Evolutionary conservation across 306 rosid genomes (phyloP), one percentile per base, ranked within the genome.

Genomic region (Cercis canadensis): DNA sequence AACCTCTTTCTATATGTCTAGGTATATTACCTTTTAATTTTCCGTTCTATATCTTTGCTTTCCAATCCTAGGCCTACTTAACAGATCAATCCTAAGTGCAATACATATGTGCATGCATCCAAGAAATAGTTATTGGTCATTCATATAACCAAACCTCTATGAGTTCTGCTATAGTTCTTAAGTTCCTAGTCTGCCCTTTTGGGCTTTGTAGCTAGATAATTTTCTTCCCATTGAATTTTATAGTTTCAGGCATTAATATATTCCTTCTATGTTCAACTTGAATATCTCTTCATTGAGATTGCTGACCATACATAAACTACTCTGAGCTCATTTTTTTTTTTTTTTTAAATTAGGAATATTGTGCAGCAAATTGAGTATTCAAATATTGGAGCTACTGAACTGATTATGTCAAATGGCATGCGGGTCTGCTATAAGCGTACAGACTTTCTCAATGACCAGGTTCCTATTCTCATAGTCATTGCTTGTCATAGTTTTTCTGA

Each of bases 371-470:
- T 67, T 79, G 97, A 90, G 69, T 89, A 90, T 79, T 66, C 92
- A 67, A 87, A 83, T 57, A 87, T 94, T 84, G 94, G 88, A 79
- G 97, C 96, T 36, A 82, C 88, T 74, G 98, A 94, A 80, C 76
- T 94, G 72, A 50, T 87, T 79, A 78, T 93, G 61, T 90, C 98
- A 57, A 93, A 93, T 80, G 98, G 97, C 76, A 86, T 94, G 95
- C 84, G 92, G 75, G 75, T 94, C 72, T 94, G 97, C 87, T 94
- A 87, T 51, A 90, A 90, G 80, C 67, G 86, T 59, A 89, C 98
- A 57, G 92, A 94, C 81, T 94, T 94, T 82, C 98, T 94, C 11
- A 92, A 84, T 69, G 98, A 94, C 66, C 98, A 94, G 98, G 98
- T 93, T 71, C 19, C 46, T 37, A 52, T 74, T 57, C 52, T 54